Percentiles rank a stretch among this genome's conserved stretches.
Evolutionary conservation across 2,329 filamentous ascomycete genomes (phyloP).

Genomic region (Diaporthe longicolla): DNA sequence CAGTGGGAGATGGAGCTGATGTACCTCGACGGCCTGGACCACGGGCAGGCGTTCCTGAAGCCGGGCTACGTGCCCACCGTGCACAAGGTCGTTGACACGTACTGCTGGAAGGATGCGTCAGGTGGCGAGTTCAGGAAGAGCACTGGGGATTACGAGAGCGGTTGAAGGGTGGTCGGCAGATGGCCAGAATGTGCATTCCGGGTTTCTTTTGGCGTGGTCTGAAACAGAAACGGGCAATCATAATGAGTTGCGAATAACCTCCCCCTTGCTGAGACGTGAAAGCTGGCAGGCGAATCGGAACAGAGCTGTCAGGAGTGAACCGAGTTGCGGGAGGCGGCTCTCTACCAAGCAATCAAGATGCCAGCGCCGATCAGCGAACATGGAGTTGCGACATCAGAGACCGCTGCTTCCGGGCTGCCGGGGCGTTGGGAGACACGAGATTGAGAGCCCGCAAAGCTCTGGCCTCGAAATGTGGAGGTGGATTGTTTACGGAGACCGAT

Average conservation of each 20-base stretch:
- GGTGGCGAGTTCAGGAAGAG: slow-evolving; percentile 23
- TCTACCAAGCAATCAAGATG: slow-evolving; percentile 1
- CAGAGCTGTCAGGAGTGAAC: slow-evolving; percentile 21
- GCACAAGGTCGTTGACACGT: slow-evolving; percentile 21
- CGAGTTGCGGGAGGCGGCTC: slow-evolving; percentile 2
- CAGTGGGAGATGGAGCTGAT: slow-evolving; percentile 29
- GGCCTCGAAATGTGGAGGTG: slow-evolving; percentile 15
- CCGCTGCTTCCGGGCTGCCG: slow-evolving; percentile 14
- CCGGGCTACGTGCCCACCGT: slow-evolving; percentile 5
- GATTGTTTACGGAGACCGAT: neutral
- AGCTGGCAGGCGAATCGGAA: slow-evolving; percentile 30
- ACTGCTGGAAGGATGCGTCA: neutral
- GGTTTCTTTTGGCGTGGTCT: slow-evolving; percentile 12
- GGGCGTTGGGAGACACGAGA: slow-evolving; percentile 2
- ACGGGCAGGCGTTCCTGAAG: slow-evolving; percentile 16
- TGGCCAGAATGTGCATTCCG: neutral
- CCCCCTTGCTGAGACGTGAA: slow-evolving; percentile 20
- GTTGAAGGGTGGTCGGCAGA: neutral
- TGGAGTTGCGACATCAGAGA: neutral
- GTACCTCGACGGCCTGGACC: slow-evolving; percentile 28
- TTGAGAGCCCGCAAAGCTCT: slow-evolving; percentile 18
- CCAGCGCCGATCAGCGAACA: slow-evolving; percentile 11
- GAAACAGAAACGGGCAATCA: slow-evolving; percentile 29
- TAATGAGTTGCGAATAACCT: slow-evolving; percentile 11
- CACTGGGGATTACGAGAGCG: slow-evolving; percentile 19